Evolutionary conservation across 768 basidiomycete species (phyloP).

Genomic region (Lactarius hengduanensis): DNA sequence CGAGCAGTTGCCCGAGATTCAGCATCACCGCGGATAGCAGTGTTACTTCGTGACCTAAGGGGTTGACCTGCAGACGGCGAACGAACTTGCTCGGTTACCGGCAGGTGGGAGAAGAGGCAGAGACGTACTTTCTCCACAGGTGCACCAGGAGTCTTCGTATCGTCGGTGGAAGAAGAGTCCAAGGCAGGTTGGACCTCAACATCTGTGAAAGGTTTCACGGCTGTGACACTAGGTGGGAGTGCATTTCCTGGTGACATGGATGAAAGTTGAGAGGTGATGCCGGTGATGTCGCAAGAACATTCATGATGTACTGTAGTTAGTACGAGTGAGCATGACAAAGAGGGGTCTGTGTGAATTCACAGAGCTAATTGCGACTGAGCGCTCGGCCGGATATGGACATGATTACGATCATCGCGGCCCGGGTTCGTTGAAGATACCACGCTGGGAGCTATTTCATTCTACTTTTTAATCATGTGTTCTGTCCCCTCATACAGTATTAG

Average conservation of each 20-base stretch:
- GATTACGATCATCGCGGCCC: too few relatives aligned
- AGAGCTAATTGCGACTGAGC: conserved; percentile 1
- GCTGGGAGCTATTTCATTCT: too few relatives aligned
- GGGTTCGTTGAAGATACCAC: too few relatives aligned
- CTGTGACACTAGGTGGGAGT: not conserved
- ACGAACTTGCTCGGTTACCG: not conserved
- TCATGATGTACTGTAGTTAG: too few relatives aligned
- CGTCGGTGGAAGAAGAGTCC: not conserved
- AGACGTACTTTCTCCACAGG: conserved; percentile 24
- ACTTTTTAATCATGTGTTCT: too few relatives aligned
- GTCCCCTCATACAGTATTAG: too few relatives aligned
- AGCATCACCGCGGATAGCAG: conserved; percentile 30
- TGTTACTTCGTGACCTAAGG: conserved; percentile 31
- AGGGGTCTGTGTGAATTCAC: too few relatives aligned
- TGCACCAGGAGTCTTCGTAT: conserved; percentile 6
- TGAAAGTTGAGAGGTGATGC: not conserved
- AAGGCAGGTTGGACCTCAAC: conserved; percentile 17
- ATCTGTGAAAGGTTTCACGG: conserved; percentile 3
- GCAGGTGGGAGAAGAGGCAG: not conserved
- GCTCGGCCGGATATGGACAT: too few relatives aligned
- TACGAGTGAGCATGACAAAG: not conserved
- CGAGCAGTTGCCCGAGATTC: conserved; percentile 30
- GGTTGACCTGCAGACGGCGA: conserved; percentile 24
- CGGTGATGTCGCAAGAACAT: too few relatives aligned
- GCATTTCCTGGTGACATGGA: conserved; percentile 11